A percentile compares a stretch with the other conserved stretches of the same genome.
Conservation (phyloP, 257 asterid species). For the Eustoma russellianum region DNA sequence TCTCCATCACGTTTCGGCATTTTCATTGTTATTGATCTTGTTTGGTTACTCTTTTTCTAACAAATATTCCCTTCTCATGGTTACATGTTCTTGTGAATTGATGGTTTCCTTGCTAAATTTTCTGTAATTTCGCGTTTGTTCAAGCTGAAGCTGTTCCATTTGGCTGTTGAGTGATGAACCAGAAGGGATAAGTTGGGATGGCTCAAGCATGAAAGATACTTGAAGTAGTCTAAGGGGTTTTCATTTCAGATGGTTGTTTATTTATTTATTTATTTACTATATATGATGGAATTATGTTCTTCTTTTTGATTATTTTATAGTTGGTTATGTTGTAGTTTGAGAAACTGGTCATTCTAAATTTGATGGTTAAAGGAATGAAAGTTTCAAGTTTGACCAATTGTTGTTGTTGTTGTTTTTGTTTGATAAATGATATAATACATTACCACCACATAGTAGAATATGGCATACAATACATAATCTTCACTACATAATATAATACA, state of each 20-base stretch:
- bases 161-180: constrained; percentile 45
- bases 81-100: neutral
- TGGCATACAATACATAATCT: too few relatives aligned
- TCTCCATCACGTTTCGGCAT: too few relatives aligned
- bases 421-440: too few relatives aligned
- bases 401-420: neutral
- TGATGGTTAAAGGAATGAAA: constrained; percentile 8
- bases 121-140: constrained; percentile 5
- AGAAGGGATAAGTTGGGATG: too few relatives aligned
- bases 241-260: constrained; percentile 5
- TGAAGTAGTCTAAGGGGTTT: constrained; percentile 2
- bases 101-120: neutral
- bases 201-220: neutral
- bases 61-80: neutral
- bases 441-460: too few relatives aligned
- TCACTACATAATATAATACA: too few relatives aligned
- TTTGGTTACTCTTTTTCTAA: too few relatives aligned
- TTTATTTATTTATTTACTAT: constrained; percentile 3
- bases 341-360: constrained; percentile 6
- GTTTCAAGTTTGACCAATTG: neutral
- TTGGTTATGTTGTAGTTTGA: constrained; percentile 1
- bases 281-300: neutral
- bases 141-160: constrained; percentile 82
- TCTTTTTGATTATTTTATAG: neutral
- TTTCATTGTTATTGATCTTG: too few relatives aligned